Evolutionary conservation across 1,284 basidiomycete species (phyloP).

Genomic region (Cystobasidium slooffiae): DNA sequence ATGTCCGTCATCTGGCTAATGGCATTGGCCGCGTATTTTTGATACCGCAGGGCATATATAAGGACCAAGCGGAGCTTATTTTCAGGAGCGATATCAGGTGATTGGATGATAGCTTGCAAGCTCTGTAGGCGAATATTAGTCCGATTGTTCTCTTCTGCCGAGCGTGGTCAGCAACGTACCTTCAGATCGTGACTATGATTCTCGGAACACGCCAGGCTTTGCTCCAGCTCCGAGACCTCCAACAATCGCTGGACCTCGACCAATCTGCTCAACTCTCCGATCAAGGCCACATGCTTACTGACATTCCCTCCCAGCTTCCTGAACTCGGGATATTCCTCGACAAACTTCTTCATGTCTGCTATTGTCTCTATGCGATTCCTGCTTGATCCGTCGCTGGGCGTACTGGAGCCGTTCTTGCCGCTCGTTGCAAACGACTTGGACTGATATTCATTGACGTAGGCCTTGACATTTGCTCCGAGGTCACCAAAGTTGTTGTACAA

Average conservation of each 20-base stretch:
- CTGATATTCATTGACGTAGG: slow-evolving; percentile 94
- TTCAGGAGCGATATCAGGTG: slow-evolving; percentile 69
- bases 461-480: slow-evolving; percentile 87
- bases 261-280: slow-evolving; percentile 90
- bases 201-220: slow-evolving; percentile 89
- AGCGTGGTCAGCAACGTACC: slow-evolving; percentile 59
- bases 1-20: slow-evolving; percentile 82
- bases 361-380: slow-evolving; percentile 91
- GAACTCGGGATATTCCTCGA: slow-evolving; percentile 99
- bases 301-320: slow-evolving; percentile 95
- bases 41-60: slow-evolving; percentile 91
- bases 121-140: slow-evolving; percentile 62
- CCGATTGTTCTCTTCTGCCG: not conserved
- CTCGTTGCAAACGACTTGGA: slow-evolving; percentile 64
- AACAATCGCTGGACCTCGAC: slow-evolving; percentile 84
- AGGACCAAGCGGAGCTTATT: slow-evolving; percentile 93
- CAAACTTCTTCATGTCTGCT: slow-evolving; percentile 94
- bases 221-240: slow-evolving; percentile 92
- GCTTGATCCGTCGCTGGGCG: slow-evolving; percentile 66
- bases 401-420: slow-evolving; percentile 30
- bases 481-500: slow-evolving; percentile 96
- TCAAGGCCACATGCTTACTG: slow-evolving; percentile 94
- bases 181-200: slow-evolving; percentile 78
- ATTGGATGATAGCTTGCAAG: slow-evolving; percentile 74
- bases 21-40: slow-evolving; percentile 83